These are phyloP conservation scores for Luzula sylvatica DNA, from an alignment of 176 grass and related monocot species.

Conservation along the genomic window DNA sequence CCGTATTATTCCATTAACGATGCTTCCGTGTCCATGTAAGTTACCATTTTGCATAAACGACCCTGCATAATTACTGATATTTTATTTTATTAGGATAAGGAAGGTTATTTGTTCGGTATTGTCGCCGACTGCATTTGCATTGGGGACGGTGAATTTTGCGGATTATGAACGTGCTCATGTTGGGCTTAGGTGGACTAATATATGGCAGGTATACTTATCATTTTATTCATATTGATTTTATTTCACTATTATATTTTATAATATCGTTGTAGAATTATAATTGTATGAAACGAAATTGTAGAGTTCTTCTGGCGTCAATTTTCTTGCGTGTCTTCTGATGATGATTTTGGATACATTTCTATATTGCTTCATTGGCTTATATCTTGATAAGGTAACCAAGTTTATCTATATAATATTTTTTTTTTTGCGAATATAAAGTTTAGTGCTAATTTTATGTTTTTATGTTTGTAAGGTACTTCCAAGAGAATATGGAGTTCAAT, in stretches of 20 bases:
- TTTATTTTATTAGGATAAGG: conserved; percentile 22
- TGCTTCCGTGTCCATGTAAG: conserved; percentile 35
- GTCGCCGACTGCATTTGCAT: conserved; percentile 41
- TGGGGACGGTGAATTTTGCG: conserved; percentile 47
- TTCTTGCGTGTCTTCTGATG: conserved; percentile 33
- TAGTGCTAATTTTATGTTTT: conserved; percentile 1
- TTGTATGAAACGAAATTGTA: conserved; percentile 13
- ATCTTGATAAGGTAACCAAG: conserved; percentile 38
- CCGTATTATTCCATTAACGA: conserved; percentile 45
- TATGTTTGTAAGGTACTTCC: conserved; percentile 29
- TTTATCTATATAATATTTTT: conserved; percentile 5
- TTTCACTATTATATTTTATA: background rate
- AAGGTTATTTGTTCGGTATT: conserved; percentile 40
- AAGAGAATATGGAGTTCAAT: conserved; percentile 34
- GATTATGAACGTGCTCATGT: conserved; percentile 50
- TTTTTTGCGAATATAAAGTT: background rate
- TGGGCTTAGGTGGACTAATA: conserved; percentile 40
- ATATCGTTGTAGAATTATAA: conserved; percentile 1
- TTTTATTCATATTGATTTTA: conserved; percentile 1
- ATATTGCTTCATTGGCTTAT: conserved; percentile 28
- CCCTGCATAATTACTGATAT: background rate
- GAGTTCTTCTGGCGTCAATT: conserved; percentile 42
- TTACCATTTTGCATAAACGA: background rate
- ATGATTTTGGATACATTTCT: conserved; percentile 32
- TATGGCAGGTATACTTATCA: conserved; percentile 38